These are phyloP conservation scores for Eremomyces bilateralis DNA, from an alignment of 495 filamentous ascomycete genomes.

Conservation along the genomic window DNA sequence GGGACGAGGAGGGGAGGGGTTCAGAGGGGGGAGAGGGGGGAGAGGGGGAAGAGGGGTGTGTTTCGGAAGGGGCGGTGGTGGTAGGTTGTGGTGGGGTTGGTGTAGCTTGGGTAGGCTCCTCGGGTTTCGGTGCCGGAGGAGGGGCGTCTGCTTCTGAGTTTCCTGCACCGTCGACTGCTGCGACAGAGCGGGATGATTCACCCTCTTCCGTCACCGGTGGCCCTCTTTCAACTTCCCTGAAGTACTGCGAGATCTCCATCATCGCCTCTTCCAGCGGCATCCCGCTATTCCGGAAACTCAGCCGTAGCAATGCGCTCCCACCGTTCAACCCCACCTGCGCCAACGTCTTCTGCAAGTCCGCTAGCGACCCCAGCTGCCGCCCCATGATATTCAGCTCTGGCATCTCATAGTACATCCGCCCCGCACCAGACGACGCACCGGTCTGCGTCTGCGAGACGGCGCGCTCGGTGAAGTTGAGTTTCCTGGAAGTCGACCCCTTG, in stretches of 20 bases:
- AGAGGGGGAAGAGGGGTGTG: constrained; percentile 5
- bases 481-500: constrained; percentile 25
- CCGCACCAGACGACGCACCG: constrained; percentile 31
- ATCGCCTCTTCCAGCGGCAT: constrained; percentile 71
- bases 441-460: constrained; percentile 36
- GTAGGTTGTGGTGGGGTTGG: too few relatives aligned
- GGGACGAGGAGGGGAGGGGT: constrained; percentile 9
- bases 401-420: constrained; percentile 66
- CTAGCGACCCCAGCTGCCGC: constrained; percentile 49
- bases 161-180: background rate
- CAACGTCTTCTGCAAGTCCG: constrained; percentile 68
- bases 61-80: constrained; percentile 15
- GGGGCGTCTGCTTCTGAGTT: background rate
- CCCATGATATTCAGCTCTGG: constrained; percentile 68
- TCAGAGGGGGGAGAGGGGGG: constrained; percentile 6
- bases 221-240: constrained; percentile 20
- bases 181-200: background rate
- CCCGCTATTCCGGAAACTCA: constrained; percentile 53
- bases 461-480: constrained; percentile 59
- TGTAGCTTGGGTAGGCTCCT: background rate
- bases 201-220: constrained; percentile 1
- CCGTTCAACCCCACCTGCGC: constrained; percentile 71
- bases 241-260: constrained; percentile 52
- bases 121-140: background rate
- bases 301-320: constrained; percentile 53